Base-by-base conservation (phyloP, 2,329 filamentous ascomycete species). In the Exophiala sideris region DNA sequence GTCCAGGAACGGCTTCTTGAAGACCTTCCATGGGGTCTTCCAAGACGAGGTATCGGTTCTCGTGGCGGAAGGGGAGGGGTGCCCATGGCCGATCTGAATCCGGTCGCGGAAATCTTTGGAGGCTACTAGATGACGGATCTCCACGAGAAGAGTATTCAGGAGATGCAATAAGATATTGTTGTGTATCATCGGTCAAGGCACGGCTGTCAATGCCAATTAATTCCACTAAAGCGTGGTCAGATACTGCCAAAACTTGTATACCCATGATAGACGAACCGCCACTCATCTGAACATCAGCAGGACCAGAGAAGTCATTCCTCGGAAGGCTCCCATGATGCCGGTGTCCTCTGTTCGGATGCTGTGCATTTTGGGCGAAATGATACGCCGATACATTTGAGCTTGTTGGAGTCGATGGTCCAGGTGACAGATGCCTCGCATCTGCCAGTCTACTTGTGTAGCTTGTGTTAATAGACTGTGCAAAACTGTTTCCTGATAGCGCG, bases 141-240 rank as follows among this genome's bases (percentile, higher is more conserved):
- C 41, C 24, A 11, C 18, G 24, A 38, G 50, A 46, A 12, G 56
- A 32, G 49, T 54, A 58, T 24, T 54, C 24, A 12, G 46, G 52
- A 33, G 50, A 56, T 24, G 21, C 33, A 21, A 44, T 44, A 21
- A 56, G 33, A 50, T 54, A 56, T 41, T 45, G 42, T 16, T 35
- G 32, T 12, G 51, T 29, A 9, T 58, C 48, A 29, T 35, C 16
- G 20, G 32, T n/a, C 21, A 46, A 45, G 24, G 33, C 40, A 52
- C 47, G 50, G 16, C 38, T 32, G n/a, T 54, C 59, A 33, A 61
- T 59, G 35, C 59, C 59, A 40, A 53, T 18, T 8, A 61, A 36
- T 39, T 39, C 57, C 45, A 50, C 50, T 51, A 35, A 14, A 18
- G 36, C 11, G 14, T 24, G 34, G 21, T 24, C 21, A 14, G 34